phyloP scores from a whole-genome alignment of 2,329 filamentous ascomycete genomes.

The Rutstroemia sp. region DNA sequence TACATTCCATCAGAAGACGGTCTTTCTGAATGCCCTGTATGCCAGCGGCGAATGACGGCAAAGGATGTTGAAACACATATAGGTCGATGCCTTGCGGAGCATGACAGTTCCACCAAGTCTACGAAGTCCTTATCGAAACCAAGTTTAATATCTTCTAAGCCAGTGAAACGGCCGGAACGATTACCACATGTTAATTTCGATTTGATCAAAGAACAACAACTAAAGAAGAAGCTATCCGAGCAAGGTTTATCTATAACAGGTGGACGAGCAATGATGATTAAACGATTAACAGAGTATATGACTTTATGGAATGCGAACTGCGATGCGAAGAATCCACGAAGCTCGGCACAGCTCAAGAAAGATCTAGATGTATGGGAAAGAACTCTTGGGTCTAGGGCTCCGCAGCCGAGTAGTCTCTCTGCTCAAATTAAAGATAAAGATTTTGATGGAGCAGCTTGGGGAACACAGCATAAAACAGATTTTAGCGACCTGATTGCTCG shows the following conservation, averaged over 20 bases:
- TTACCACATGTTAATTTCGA: conserved; percentile 80
- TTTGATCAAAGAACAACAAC: conserved; percentile 68
- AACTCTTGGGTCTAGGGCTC: conserved; percentile 58
- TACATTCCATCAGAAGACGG: conserved; percentile 36
- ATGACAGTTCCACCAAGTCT: conserved; percentile 3
- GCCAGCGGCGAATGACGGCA: conserved; percentile 57
- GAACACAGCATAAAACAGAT: conserved; percentile 60
- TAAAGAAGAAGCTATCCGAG: conserved; percentile 76
- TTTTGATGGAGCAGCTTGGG: conserved; percentile 76
- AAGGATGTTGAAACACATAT: conserved; percentile 46
- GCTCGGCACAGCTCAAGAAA: conserved; percentile 61
- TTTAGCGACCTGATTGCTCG: conserved; percentile 75
- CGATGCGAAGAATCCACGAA: conserved; percentile 68
- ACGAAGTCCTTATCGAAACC: conserved; percentile 15
- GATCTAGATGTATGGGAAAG: conserved; percentile 85
- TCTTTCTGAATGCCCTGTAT: conserved; percentile 78
- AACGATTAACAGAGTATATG: conserved; percentile 84
- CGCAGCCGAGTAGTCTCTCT: conserved; percentile 33
- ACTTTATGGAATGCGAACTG: conserved; percentile 97
- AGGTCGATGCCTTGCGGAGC: conserved; percentile 33
- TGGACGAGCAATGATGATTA: conserved; percentile 60
- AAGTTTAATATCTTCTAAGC: not conserved
- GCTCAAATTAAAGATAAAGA: conserved; percentile 73
- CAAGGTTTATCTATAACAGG: conserved; percentile 70
- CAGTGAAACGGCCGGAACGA: conserved; percentile 17